Evolutionary conservation across 352 stramenopile genomes (phyloP).

Genomic region (Globisporangium uncinulatum): DNA sequence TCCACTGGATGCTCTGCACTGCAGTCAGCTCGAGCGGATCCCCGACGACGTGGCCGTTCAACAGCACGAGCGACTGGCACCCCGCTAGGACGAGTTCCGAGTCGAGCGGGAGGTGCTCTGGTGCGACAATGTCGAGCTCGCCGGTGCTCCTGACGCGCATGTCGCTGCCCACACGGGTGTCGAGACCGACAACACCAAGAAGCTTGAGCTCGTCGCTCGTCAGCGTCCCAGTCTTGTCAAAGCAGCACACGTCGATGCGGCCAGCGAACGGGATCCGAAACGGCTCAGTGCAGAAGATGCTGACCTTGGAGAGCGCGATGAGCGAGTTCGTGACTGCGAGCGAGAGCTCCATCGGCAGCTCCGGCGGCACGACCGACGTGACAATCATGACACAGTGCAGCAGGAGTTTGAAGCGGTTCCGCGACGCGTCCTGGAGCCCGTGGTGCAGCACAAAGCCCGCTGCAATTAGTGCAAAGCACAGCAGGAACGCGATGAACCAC

Average conservation of each 20-base stretch:
- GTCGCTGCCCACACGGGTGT: background rate
- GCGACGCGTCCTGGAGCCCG: slow-evolving; percentile 32
- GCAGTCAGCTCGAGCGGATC: slow-evolving; percentile 93
- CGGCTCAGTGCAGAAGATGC: slow-evolving; percentile 93
- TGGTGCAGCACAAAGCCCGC: slow-evolving; percentile 78
- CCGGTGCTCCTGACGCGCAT: slow-evolving; percentile 2
- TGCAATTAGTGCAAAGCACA: slow-evolving; percentile 88
- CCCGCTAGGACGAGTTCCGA: slow-evolving; percentile 38
- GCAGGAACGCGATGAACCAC: slow-evolving; percentile 89
- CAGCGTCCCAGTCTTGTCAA: slow-evolving; percentile 96
- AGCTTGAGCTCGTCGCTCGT: slow-evolving; percentile 89
- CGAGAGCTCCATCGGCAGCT: slow-evolving; percentile 94
- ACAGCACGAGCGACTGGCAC: slow-evolving; percentile 91
- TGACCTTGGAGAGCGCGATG: slow-evolving; percentile 75
- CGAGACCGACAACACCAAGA: slow-evolving; percentile 28
- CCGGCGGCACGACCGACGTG: slow-evolving; percentile 92
- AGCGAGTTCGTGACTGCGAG: slow-evolving; percentile 94
- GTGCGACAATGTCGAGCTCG: slow-evolving; percentile 27
- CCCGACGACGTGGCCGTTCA: slow-evolving; percentile 87
- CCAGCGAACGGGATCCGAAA: slow-evolving; percentile 93
- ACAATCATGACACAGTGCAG: slow-evolving; percentile 96
- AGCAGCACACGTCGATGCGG: slow-evolving; percentile 89
- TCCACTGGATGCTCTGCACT: slow-evolving; percentile 79
- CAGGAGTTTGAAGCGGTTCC: slow-evolving; percentile 88
- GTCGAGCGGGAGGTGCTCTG: slow-evolving; percentile 28